Conservation (phyloP, 2,329 filamentous ascomycete species). For the Aschersonia sp. region DNA sequence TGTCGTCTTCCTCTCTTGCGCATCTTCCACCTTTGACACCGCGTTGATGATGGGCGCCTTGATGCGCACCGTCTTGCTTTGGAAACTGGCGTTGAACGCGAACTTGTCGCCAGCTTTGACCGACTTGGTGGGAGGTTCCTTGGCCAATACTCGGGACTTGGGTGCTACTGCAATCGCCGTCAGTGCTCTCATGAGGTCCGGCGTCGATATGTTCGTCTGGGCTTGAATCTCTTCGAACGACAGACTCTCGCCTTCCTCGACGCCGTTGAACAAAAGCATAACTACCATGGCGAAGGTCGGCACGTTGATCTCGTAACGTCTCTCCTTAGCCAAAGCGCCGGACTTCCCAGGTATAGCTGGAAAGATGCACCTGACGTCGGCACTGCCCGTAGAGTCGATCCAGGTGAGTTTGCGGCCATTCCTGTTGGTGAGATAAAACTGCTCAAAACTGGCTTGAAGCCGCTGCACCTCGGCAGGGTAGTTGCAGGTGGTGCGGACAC, state of each 20-base stretch:
- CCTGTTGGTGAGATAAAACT: conserved; percentile 77
- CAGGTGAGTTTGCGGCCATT: conserved; percentile 82
- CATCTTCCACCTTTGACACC: conserved; percentile 72
- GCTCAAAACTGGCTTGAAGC: conserved; percentile 73
- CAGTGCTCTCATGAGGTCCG: conserved; percentile 63
- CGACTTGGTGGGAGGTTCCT: conserved; percentile 66
- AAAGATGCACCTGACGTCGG: conserved; percentile 73
- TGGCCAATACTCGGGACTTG: conserved; percentile 68
- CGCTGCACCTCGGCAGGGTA: conserved; percentile 63
- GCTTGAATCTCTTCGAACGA: conserved; percentile 69
- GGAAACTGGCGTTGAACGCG: conserved; percentile 67
- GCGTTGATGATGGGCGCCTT: conserved; percentile 76
- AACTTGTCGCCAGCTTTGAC: conserved; percentile 69
- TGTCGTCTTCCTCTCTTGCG: conserved; percentile 53
- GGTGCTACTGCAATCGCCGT: conserved; percentile 71
- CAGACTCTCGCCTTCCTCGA: conserved; percentile 36
- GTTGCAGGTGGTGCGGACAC: conserved; percentile 36
- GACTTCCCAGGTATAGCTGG: conserved; percentile 58
- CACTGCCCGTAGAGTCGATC: conserved; percentile 57
- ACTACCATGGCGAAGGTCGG: conserved; percentile 89
- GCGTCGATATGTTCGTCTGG: conserved; percentile 60
- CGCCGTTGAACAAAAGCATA: conserved; percentile 75
- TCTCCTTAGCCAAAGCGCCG: conserved; percentile 42
- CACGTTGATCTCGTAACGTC: conserved; percentile 80
- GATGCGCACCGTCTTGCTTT: conserved; percentile 72